These are phyloP conservation scores for Colletotrichum phormii DNA, from an alignment of 2,329 filamentous ascomycete species.

Conservation along the genomic window DNA sequence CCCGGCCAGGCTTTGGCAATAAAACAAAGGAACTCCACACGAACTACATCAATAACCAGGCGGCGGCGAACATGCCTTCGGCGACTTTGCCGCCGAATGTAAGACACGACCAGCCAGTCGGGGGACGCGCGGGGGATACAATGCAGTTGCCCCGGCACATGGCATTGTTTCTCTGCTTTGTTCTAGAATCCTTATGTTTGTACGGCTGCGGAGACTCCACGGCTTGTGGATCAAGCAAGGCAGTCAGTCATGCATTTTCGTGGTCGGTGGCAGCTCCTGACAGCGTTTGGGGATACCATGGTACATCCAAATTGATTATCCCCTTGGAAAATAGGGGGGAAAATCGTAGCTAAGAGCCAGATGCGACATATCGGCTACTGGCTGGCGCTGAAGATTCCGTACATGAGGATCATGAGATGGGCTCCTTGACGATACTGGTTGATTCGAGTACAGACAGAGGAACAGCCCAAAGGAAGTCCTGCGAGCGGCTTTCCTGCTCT, in stretches of 20 bases:
- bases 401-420: background rate
- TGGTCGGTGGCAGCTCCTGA: background rate
- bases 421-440: background rate
- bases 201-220: background rate
- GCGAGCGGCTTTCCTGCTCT: constrained; percentile 13
- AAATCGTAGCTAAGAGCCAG: background rate
- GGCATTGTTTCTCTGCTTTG: constrained; percentile 2
- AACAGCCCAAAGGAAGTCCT: background rate
- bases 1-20: background rate
- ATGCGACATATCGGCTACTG: background rate
- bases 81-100: background rate
- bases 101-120: constrained; percentile 1
- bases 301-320: background rate
- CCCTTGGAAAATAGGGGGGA: background rate
- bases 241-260: background rate
- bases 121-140: background rate
- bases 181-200: constrained; percentile 4
- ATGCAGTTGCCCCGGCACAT: background rate
- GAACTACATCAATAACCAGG: too few species aligned
- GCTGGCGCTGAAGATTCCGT: background rate
- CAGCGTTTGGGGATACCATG: background rate
- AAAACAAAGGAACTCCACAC: too few species aligned
- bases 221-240: constrained; percentile 9
- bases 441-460: background rate
- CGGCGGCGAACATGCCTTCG: background rate